Evolutionary conservation across 1,139 yeast species (phyloP).

Genomic region (Taiozyma sp.): DNA sequence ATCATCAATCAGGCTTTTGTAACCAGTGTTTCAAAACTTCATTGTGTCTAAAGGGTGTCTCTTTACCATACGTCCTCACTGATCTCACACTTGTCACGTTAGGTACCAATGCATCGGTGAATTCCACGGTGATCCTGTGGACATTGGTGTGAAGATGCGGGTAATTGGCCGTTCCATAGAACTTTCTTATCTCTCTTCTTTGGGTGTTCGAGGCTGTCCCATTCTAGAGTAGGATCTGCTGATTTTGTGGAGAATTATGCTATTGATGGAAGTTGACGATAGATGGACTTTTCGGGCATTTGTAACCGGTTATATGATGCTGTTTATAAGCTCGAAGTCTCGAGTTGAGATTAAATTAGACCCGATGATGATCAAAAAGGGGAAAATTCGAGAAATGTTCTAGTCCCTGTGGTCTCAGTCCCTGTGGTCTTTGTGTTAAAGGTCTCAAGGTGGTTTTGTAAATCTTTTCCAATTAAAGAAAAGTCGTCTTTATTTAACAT

Average conservation of each 20-base stretch:
- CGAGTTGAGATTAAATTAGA: too few relatives aligned
- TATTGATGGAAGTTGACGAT: background rate
- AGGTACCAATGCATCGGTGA: conserved; percentile 5
- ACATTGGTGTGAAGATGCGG: conserved; percentile 8
- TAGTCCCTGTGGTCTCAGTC: too few relatives aligned
- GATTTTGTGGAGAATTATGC: background rate
- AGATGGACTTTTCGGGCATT: too few relatives aligned
- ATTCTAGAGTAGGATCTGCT: background rate
- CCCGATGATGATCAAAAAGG: too few relatives aligned
- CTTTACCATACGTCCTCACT: conserved; percentile 3
- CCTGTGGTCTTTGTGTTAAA: too few relatives aligned
- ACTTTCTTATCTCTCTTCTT: background rate
- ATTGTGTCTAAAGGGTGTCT: conserved; percentile 10
- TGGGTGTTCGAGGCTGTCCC: background rate
- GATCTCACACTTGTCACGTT: background rate
- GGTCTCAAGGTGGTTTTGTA: too few relatives aligned
- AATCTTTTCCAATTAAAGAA: too few relatives aligned
- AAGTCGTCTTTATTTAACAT: too few relatives aligned
- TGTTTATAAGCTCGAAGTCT: too few relatives aligned
- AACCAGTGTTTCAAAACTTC: conserved; percentile 6
- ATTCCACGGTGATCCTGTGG: conserved; percentile 5
- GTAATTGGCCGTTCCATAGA: conserved; percentile 8
- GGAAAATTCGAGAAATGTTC: too few relatives aligned
- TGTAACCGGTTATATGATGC: too few relatives aligned
- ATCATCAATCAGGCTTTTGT: conserved; percentile 20